Conservation (phyloP, 768 basidiomycete species). For the Collybia sordida region DNA sequence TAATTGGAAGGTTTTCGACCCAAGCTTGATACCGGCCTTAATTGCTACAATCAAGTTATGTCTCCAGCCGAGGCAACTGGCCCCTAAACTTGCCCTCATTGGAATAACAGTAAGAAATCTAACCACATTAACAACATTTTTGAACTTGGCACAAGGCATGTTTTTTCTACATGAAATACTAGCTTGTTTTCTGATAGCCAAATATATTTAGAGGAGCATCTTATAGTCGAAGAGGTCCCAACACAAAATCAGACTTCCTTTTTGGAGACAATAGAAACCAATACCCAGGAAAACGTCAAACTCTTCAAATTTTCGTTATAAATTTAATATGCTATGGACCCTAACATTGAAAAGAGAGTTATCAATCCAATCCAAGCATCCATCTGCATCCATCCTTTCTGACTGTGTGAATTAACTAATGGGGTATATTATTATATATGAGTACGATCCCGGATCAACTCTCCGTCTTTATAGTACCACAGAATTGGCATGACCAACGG, state of each 20-base stretch:
- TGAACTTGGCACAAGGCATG: constrained; percentile 32
- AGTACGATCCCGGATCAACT: constrained; percentile 22
- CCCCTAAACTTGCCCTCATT: constrained; percentile 36
- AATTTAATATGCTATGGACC: constrained; percentile 2
- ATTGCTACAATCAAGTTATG: constrained; percentile 47
- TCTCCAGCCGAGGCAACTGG: constrained; percentile 26
- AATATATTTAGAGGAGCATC: constrained; percentile 12
- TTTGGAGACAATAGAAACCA: constrained; percentile 31
- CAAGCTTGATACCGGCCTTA: constrained; percentile 56
- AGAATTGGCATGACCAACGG: constrained; percentile 75
- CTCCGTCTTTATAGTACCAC: constrained; percentile 61
- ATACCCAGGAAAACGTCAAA: constrained; percentile 37
- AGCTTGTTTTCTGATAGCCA: constrained; percentile 11
- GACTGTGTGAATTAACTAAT: neutral
- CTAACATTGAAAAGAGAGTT: too few relatives aligned
- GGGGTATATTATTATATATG: neutral
- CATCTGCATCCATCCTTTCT: neutral
- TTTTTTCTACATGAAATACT: neutral
- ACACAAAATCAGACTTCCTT: constrained; percentile 13
- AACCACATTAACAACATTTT: constrained; percentile 48
- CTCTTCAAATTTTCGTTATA: constrained; percentile 40
- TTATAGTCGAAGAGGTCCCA: constrained; percentile 27
- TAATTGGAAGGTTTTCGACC: constrained; percentile 62
- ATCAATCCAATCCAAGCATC: neutral
- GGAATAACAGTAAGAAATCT: constrained; percentile 60